A percentile compares a stretch with the other conserved stretches of the same genome.
phyloP scores from a whole-genome alignment of 257 asterid genomes.

The Leonotis leonurus region DNA sequence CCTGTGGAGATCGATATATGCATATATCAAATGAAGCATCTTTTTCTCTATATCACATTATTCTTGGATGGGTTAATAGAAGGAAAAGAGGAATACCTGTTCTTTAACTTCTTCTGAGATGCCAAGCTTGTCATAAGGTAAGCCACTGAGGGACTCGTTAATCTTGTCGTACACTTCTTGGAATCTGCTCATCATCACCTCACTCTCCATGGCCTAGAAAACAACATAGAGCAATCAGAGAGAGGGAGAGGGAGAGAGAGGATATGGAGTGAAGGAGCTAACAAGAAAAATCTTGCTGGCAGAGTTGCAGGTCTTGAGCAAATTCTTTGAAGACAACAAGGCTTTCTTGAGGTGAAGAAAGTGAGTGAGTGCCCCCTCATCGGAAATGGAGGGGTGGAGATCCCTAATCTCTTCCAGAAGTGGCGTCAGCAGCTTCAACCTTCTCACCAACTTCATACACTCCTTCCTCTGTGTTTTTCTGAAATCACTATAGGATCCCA shows the following conservation, averaged over 20 bases:
- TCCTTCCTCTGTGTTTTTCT: slow-evolving; percentile 51
- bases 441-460: slow-evolving; percentile 40
- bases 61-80: too few relatives aligned
- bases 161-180: slow-evolving; percentile 40
- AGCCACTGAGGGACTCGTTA: slow-evolving; percentile 27
- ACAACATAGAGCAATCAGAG: background rate
- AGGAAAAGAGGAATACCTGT: slow-evolving; percentile 31
- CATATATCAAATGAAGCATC: background rate
- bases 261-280: background rate
- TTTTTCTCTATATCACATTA: background rate
- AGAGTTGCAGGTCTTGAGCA: slow-evolving; percentile 43
- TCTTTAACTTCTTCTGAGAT: slow-evolving; percentile 60
- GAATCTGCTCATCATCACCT: slow-evolving; percentile 42
- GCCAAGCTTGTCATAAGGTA: slow-evolving; percentile 42
- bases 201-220: slow-evolving; percentile 47
- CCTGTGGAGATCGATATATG: slow-evolving; percentile 1
- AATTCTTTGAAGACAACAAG: slow-evolving; percentile 34
- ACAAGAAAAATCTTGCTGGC: slow-evolving; percentile 60
- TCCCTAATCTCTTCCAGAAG: slow-evolving; percentile 48
- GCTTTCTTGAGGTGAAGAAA: slow-evolving; percentile 30
- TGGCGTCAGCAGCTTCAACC: slow-evolving; percentile 46
- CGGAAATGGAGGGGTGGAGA: slow-evolving; percentile 6
- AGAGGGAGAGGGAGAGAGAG: background rate
- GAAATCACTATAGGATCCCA: slow-evolving; percentile 30
- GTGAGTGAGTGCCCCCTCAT: background rate